These are phyloP conservation scores for Staphylotrichum tortipilum DNA, from an alignment of 495 filamentous ascomycete species.

Conservation along the genomic window DNA sequence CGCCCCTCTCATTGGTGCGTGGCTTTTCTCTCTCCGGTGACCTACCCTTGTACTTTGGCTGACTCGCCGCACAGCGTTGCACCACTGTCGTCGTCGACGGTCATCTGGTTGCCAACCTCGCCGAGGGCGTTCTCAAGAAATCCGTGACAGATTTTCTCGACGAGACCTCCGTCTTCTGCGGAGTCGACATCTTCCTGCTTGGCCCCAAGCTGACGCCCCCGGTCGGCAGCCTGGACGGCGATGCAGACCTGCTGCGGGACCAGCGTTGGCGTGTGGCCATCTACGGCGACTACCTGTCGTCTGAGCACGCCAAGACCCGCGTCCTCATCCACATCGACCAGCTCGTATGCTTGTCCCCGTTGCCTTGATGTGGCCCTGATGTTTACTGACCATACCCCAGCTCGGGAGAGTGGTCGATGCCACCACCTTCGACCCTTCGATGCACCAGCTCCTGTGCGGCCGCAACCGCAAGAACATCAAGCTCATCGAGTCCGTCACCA, in stretches of 20 bases:
- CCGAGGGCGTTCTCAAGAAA: slow-evolving; percentile 53
- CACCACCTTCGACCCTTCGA: slow-evolving; percentile 72
- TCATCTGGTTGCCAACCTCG: slow-evolving; percentile 72
- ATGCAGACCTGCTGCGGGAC: slow-evolving; percentile 48
- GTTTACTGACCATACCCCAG: no score
- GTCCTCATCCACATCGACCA: slow-evolving; percentile 96
- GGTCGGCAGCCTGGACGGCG: slow-evolving; percentile 51
- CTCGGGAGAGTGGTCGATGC: slow-evolving; percentile 77
- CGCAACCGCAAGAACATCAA: slow-evolving; percentile 94
- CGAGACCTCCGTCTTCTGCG: slow-evolving; percentile 71
- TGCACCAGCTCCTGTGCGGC: slow-evolving; percentile 85
- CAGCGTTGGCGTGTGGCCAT: slow-evolving; percentile 83
- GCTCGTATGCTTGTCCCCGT: slow-evolving; percentile 54
- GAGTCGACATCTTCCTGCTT: slow-evolving; percentile 91
- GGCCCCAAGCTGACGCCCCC: slow-evolving; percentile 67
- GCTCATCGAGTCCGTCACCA: slow-evolving; percentile 84
- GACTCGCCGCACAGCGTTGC: slow-evolving; percentile 54
- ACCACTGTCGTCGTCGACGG: slow-evolving; percentile 88
- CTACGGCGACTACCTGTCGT: slow-evolving; percentile 89
- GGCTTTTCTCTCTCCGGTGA: background rate
- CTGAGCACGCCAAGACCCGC: slow-evolving; percentile 92
- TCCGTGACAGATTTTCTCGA: slow-evolving; percentile 75
- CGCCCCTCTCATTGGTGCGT: slow-evolving; percentile 77
- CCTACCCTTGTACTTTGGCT: background rate
- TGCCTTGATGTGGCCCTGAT: slow-evolving; percentile 12